Evolutionary conservation across 2,329 filamentous ascomycete genomes (phyloP), one percentile per base, ranked within the genome.

Genomic region (Trichophaea hybrida): DNA sequence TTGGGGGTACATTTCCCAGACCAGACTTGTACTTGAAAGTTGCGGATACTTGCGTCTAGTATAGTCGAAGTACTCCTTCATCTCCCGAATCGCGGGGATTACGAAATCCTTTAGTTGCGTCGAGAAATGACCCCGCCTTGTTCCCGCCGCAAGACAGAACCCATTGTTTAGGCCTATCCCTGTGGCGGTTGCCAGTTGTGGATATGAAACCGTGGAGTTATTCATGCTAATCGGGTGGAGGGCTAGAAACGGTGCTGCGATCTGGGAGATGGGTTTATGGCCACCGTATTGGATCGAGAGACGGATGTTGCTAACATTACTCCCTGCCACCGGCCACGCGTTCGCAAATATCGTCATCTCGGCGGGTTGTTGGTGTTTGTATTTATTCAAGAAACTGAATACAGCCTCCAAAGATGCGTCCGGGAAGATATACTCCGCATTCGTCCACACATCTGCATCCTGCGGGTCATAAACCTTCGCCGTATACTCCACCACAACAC

Each of bases 401-500:
- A 65, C 6, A 1, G 32, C 37, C 24, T 58, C 54, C 15, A 56
- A 8, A 6, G 38, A 40, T 1, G 57, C 49, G 3, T 49, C 13
- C 2, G 40, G 24, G 33, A 59, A 61, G 7, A 15, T 37, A 10
- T 55, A 49, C 10, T 59, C 31, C 1, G 59, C 61, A 24, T 35
- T 35, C 13, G 52, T 59, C 13, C 61, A 50, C 2, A 56, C 1
- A 12, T 56, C 62, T 10, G n/a, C 57, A 10, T 57, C 59, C 6
- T 38, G 34, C 17, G 37, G 38, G 33, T 76, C 72, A 64, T 76
- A 78, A 54, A 79, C 73, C 66, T 76, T 75, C 15, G 71, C 70
- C 0, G 72, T 74, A 7, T 76, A 69, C 1, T 73, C 73, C 1
- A 76, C 79, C 13, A 81, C 75, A 57, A 81, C 74, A 44, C 79